Evolutionary conservation across 495 filamentous ascomycete genomes (phyloP), one percentile per base, ranked within the genome.

Genomic region (Trypethelium eluteriae): DNA sequence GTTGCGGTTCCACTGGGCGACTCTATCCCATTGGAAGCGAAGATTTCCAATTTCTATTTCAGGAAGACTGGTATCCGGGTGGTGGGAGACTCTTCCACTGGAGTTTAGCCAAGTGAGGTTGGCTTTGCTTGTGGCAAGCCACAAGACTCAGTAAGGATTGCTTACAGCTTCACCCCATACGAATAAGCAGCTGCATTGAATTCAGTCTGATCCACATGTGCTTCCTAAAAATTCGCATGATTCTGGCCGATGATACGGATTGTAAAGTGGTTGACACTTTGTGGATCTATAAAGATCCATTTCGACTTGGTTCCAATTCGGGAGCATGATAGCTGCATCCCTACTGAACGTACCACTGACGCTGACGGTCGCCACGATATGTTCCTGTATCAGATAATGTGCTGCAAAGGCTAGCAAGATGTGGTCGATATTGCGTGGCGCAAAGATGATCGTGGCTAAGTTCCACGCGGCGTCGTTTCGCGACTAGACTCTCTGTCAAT

Each of bases 401-500:
- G 10, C 16, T 18, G n/a, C 49, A 16, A 5, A 53, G 0, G 49
- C 49, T 53, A 25, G 0, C 25, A 25, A 25, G 25, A 25, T 25
- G 25, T 25, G 0, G 1, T 25, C 25, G 1, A 25, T 1, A 25
- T 1, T 25, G 25, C 25, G 25, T 25, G 25, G 25, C 25, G 25
- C 1, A 25, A 25, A 25, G 25, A 25, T 25, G 25, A 25, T 25
- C 18, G 7, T 18, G 1, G 14, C 25, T 6, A 7, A 34, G 18
- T 35, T 59, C 53, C 34, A 59, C 36, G 53, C 14, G 53, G 53
- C 6, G 53, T 59, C 36, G 53, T 14, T 35, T 36, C 25, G 14
- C 53, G 53, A 59, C 53, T 59, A 9, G 18, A 14, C 53, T 59
- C 25, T 36, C 53, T 59, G 14, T 59, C 53, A 36, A 59, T 59